Evolutionary conservation across 768 basidiomycete species (phyloP).

Genomic region (Mycena kentingensis): DNA sequence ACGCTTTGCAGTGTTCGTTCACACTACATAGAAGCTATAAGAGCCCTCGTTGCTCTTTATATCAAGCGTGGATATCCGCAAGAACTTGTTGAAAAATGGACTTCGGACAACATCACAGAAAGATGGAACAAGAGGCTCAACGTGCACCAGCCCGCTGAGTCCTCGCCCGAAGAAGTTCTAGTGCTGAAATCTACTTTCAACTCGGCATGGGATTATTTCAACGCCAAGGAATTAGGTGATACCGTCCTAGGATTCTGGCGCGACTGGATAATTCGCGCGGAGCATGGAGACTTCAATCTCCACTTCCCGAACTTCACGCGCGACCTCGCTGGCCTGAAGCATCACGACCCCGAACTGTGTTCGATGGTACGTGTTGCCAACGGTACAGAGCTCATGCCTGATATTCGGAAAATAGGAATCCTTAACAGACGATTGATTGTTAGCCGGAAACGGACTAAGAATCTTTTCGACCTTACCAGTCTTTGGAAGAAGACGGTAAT

Average conservation of each 20-base stretch:
- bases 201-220: constrained; percentile 36
- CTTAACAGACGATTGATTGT: constrained; percentile 19
- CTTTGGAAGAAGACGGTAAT: constrained; percentile 28
- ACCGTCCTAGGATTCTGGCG: constrained; percentile 30
- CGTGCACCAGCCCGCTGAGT: background rate
- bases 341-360: background rate
- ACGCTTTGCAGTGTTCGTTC: constrained; percentile 11
- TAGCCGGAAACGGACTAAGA: constrained; percentile 24
- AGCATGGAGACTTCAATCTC: background rate
- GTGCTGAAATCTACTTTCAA: constrained; percentile 36
- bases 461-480: constrained; percentile 28
- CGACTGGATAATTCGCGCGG: constrained; percentile 15
- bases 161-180: constrained; percentile 24
- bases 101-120: constrained; percentile 25
- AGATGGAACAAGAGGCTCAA: constrained; percentile 32
- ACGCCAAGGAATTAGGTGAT: constrained; percentile 32
- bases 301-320: background rate
- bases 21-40: constrained; percentile 30
- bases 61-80: constrained; percentile 33
- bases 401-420: constrained; percentile 14
- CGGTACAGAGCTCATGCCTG: background rate
- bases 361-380: background rate
- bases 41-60: constrained; percentile 30
- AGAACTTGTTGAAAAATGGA: constrained; percentile 28
- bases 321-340: background rate